Conservation (phyloP, 345 rosid genomes). For the Linum lewisii region DNA sequence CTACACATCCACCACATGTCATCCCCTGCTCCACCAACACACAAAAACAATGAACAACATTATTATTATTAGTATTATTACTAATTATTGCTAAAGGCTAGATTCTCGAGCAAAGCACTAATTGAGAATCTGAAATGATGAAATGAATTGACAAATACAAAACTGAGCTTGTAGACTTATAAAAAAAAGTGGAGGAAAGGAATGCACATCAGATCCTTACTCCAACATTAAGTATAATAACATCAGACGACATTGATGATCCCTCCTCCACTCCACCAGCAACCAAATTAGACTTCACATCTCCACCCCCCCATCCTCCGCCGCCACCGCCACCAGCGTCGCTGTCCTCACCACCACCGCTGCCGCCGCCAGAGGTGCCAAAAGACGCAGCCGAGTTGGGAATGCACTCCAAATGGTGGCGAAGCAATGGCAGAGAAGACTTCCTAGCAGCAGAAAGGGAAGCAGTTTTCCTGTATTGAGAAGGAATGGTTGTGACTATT, state of each 20-base stretch:
- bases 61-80: too few species aligned
- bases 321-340: constrained; percentile 35
- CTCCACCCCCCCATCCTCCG: constrained; percentile 47
- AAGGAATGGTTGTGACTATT: constrained; percentile 5
- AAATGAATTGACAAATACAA: constrained; percentile 1
- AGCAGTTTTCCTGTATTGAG: constrained; percentile 7
- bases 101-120: neutral
- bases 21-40: constrained; percentile 52
- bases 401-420: constrained; percentile 37
- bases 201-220: constrained; percentile 50
- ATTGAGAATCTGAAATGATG: neutral
- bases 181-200: too few species aligned
- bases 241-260: constrained; percentile 44
- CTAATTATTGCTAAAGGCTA: neutral
- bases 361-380: constrained; percentile 33
- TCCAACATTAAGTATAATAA: constrained; percentile 81
- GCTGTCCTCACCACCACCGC: constrained; percentile 31
- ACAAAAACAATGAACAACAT: too few species aligned
- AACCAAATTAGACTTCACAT: constrained; percentile 37
- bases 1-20: constrained; percentile 98
- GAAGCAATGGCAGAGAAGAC: constrained; percentile 19
- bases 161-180: too few species aligned
- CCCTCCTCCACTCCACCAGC: constrained; percentile 38
- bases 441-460: constrained; percentile 8
- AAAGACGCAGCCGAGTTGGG: constrained; percentile 45